phyloP scores from a whole-genome alignment of 2,329 filamentous ascomycete species.

The Diaporthe aspalathi region DNA sequence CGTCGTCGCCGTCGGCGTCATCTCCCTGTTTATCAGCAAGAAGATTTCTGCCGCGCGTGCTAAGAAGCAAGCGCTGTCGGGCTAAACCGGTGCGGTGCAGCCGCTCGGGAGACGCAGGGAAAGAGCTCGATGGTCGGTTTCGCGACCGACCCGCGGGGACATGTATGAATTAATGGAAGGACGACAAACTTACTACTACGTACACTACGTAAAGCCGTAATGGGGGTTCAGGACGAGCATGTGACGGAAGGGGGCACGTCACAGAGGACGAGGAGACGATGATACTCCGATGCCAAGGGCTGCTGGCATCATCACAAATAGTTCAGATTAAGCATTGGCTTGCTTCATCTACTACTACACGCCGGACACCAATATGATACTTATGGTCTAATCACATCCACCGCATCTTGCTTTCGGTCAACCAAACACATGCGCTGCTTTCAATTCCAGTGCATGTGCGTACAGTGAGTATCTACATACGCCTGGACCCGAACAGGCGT shows the following conservation, averaged over 20 bases:
- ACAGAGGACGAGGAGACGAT: conserved; percentile 30
- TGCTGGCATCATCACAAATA: conserved; percentile 37
- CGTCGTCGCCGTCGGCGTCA: conserved; percentile 62
- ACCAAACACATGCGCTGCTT: not conserved
- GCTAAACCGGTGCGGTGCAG: not conserved
- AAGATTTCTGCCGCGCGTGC: conserved; percentile 47
- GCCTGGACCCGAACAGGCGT: too few species aligned
- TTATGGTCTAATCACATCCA: conserved; percentile 20
- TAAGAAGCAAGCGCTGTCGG: conserved; percentile 25
- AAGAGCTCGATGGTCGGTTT: not conserved
- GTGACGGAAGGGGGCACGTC: not conserved
- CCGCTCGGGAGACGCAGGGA: not conserved
- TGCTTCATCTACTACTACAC: conserved; percentile 36
- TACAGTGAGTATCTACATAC: not conserved
- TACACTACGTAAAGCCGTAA: conserved; percentile 35
- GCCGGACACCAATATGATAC: conserved; percentile 28
- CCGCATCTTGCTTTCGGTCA: not conserved
- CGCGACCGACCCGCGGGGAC: not conserved
- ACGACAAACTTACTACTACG: conserved; percentile 22
- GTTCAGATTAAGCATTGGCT: conserved; percentile 29
- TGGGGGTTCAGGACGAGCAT: conserved; percentile 17
- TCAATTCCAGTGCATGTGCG: not conserved
- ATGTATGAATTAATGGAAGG: conserved; percentile 36
- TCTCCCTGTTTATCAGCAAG: conserved; percentile 58
- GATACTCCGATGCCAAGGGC: conserved; percentile 38